Evolutionary conservation across 1,139 yeast species (phyloP).

Genomic region (Zygoascus meyerae): DNA sequence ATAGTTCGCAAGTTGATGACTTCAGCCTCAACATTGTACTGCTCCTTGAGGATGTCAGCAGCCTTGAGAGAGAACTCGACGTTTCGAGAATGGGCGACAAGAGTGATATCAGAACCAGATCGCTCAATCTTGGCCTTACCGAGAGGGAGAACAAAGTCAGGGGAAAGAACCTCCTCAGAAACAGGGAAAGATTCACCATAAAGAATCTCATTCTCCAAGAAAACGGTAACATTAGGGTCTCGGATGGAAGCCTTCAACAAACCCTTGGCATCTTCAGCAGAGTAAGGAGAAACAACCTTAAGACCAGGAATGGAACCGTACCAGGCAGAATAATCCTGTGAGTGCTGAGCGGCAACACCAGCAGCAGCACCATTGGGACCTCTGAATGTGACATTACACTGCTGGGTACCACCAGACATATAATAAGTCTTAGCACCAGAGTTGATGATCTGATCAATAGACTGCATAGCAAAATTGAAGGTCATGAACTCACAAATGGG

Average conservation of each 20-base stretch:
- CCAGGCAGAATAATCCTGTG: constrained; percentile 97
- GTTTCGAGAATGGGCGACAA: constrained; percentile 89
- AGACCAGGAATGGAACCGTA: constrained; percentile 97
- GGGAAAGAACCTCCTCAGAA: constrained; percentile 79
- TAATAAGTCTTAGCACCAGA: constrained; percentile 98
- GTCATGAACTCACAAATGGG: constrained; percentile 99
- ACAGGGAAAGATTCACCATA: constrained; percentile 91
- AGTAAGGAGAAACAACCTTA: constrained; percentile 91
- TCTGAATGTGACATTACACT: constrained; percentile 94
- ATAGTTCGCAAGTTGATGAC: constrained; percentile 94
- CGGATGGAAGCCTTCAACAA: constrained; percentile 92
- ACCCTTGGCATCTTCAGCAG: constrained; percentile 96
- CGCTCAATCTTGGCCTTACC: constrained; percentile 95
- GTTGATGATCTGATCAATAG: constrained; percentile 96
- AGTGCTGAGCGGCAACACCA: constrained; percentile 99
- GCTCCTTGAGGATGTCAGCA: constrained; percentile 77
- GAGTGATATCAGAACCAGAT: constrained; percentile 84
- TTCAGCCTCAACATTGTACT: constrained; percentile 86
- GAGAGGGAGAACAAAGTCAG: constrained; percentile 88
- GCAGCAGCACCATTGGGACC: constrained; percentile 99
- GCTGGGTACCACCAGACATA: constrained; percentile 99
- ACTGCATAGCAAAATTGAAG: constrained; percentile 98
- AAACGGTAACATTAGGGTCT: constrained; percentile 96
- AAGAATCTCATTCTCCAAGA: constrained; percentile 90
- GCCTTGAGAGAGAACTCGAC: constrained; percentile 83